phyloP scores from a whole-genome alignment of 2,329 filamentous ascomycete species.

The Microcyclosporella mali region DNA sequence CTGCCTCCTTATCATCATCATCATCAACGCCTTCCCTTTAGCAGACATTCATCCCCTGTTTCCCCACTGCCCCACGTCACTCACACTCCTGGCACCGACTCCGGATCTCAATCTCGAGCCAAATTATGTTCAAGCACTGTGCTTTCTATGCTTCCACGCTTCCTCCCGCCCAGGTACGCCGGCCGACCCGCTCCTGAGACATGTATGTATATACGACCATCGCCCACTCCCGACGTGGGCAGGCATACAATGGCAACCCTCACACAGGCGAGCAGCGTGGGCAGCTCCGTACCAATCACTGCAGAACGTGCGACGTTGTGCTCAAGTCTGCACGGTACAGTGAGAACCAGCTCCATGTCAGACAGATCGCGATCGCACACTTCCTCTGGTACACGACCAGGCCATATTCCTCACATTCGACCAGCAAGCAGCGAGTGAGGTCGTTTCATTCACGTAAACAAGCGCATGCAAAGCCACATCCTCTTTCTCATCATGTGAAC shows the following conservation, averaged over 20 bases:
- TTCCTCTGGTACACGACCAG: neutral
- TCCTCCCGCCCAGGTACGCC: neutral
- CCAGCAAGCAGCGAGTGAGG: neutral
- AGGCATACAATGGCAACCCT: neutral
- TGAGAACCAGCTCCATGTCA: neutral
- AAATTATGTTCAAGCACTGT: too few species aligned
- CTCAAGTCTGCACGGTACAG: neutral
- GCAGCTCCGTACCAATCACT: neutral
- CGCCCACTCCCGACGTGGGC: neutral
- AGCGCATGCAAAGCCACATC: too few species aligned
- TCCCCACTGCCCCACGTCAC: too few species aligned
- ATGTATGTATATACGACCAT: too few species aligned
- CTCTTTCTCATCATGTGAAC: neutral
- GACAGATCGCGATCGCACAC: too few species aligned
- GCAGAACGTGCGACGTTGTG: constrained; percentile 1
- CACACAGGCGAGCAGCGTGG: neutral
- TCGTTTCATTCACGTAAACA: neutral
- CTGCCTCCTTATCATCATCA: too few species aligned
- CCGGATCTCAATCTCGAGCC: too few species aligned
- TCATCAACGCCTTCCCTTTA: too few species aligned
- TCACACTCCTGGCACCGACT: too few species aligned
- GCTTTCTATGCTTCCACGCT: neutral
- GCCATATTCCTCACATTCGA: neutral
- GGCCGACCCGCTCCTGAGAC: neutral
- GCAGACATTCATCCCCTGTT: too few species aligned